Evolutionary conservation across 202 grass and related monocot genomes (phyloP).

Genomic region (Elaeis oleifera): DNA sequence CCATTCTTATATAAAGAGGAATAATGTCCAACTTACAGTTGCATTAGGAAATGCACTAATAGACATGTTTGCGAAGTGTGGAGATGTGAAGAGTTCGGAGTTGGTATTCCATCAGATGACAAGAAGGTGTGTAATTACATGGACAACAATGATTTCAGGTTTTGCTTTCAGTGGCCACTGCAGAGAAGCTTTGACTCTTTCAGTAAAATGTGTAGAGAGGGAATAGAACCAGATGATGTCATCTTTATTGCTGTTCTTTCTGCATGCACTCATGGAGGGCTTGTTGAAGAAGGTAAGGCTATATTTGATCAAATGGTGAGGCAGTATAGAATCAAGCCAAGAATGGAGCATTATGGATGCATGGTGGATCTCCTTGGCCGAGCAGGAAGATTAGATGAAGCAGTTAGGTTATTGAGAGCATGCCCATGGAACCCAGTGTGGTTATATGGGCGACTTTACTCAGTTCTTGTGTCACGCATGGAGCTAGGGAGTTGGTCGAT

Average conservation of each 20-base stretch:
- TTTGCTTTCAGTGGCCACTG: slow-evolving; percentile 40
- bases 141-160: slow-evolving; percentile 53
- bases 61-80: slow-evolving; percentile 57
- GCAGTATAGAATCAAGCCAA: slow-evolving; percentile 28
- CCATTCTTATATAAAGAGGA: slow-evolving; percentile 37
- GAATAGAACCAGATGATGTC: slow-evolving; percentile 32
- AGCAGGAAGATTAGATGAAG: slow-evolving; percentile 44
- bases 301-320: slow-evolving; percentile 42
- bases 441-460: slow-evolving; percentile 49
- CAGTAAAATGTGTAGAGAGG: slow-evolving; percentile 31
- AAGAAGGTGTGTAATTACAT: slow-evolving; percentile 39
- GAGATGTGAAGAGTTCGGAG: slow-evolving; percentile 30
- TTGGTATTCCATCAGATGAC: slow-evolving; percentile 29
- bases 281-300: slow-evolving; percentile 38
- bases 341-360: slow-evolving; percentile 59
- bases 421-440: slow-evolving; percentile 31
- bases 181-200: slow-evolving; percentile 32
- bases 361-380: slow-evolving; percentile 47
- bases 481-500: slow-evolving; percentile 28
- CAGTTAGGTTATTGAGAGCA: slow-evolving; percentile 36
- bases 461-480: slow-evolving; percentile 40
- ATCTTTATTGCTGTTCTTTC: slow-evolving; percentile 33
- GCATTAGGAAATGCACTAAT: slow-evolving; percentile 44
- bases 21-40: slow-evolving; percentile 24
- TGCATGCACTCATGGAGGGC: slow-evolving; percentile 49